A percentile compares a stretch with the other conserved stretches of the same genome.
Conservation (phyloP, 2,329 filamentous ascomycete genomes). For the Camillea tinctor region DNA sequence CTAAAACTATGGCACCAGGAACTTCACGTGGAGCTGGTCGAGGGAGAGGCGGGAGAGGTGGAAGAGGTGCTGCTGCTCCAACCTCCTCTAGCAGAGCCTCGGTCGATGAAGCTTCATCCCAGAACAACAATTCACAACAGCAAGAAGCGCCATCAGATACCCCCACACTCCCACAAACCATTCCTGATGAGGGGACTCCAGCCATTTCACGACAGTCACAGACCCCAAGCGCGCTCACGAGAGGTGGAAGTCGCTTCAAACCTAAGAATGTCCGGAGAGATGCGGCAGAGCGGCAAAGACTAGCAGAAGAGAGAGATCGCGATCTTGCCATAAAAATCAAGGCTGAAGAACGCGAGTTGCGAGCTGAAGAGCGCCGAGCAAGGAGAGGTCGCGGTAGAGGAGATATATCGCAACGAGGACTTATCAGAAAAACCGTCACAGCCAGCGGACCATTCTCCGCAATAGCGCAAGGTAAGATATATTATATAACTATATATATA, state of each 20-base stretch:
- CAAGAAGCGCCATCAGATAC: background rate
- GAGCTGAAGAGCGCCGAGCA: constrained; percentile 35
- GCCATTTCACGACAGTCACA: constrained; percentile 25
- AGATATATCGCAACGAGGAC: constrained; percentile 29
- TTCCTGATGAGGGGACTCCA: background rate
- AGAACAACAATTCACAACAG: constrained; percentile 5
- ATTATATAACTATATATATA: background rate
- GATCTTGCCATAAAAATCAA: constrained; percentile 31
- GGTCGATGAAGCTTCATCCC: constrained; percentile 9
- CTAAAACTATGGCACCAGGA: constrained; percentile 24
- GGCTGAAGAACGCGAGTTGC: constrained; percentile 32
- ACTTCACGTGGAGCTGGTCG: constrained; percentile 19
- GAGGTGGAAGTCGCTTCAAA: constrained; percentile 42
- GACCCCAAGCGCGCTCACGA: constrained; percentile 36
- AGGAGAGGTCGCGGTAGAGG: constrained; percentile 37
- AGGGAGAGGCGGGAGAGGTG: constrained; percentile 19
- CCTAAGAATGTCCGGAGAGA: constrained; percentile 51
- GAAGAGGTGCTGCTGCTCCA: constrained; percentile 19
- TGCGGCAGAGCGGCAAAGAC: constrained; percentile 47
- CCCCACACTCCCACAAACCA: background rate
- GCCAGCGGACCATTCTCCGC: constrained; percentile 38
- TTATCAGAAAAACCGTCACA: constrained; percentile 30
- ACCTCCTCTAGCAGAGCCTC: constrained; percentile 9
- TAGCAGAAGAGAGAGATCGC: constrained; percentile 39
- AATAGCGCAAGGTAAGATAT: constrained; percentile 14